Base-by-base conservation (phyloP, 495 filamentous ascomycete species). In the Hyphodiscus hymeniophilus region DNA sequence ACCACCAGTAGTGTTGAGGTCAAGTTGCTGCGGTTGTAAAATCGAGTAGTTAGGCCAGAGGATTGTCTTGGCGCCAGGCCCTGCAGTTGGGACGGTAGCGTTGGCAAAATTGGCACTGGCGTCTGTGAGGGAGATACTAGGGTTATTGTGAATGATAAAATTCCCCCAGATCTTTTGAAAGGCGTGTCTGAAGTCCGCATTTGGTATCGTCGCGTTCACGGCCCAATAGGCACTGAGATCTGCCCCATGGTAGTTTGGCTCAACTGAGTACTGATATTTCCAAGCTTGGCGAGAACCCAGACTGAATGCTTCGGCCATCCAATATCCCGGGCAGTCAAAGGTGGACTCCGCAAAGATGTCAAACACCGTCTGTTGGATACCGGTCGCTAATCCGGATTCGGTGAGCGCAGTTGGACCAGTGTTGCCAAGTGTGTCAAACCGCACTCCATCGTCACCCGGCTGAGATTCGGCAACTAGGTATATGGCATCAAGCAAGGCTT, bases 251-350 rank as follows among this genome's bases (percentile, higher is more conserved):
- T 66, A 63, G 3, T 71, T 70, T 24, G 71, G 66, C 0, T 76
- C 70, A 0, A 77, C 72, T 7, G 72, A 77, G 60, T 75, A 81
- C 53, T 84, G 74, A 52, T 81, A 82, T 26, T 76, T 74, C 69
- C 72, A 84, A 13, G 32, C 39, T 16, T 61, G 17, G 59, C 16
- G 50, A 47, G 7, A 58, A 52, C 43, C 41, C 18, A 21, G 59
- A 48, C 63, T 70, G 28, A 52, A 82, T 1, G 74, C 80, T 35
- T 74, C 70, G 13, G 74, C 75, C 18, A 84, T 62, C 78, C 77
- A 82, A 54, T 80, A 76, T 2, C 74, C 68, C 0, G 79, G 74
- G 48, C 80, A 84, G 39, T 72, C 63, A 47, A 82, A 80, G 7
- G 72, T 76, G 4, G 72, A 66, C 61, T 85, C 81, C 44, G 76